Evolutionary conservation across 2,329 filamentous ascomycete genomes (phyloP).

Genomic region (Sclerotinia glacialis): DNA sequence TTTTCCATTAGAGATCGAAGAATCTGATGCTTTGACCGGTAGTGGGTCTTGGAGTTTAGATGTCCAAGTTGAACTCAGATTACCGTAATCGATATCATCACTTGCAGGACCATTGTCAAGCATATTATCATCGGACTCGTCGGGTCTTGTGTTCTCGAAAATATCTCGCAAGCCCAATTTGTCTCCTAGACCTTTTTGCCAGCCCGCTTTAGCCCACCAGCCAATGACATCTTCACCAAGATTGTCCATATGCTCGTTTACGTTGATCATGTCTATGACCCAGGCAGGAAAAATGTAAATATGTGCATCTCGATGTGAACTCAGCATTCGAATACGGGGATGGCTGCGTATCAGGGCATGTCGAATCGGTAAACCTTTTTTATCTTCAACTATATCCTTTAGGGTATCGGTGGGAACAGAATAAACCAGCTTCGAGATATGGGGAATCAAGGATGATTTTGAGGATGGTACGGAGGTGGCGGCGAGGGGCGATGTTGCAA

Average conservation of each 20-base stretch:
- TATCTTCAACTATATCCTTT: constrained; percentile 76
- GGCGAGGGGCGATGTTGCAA: constrained; percentile 70
- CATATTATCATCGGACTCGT: constrained; percentile 41
- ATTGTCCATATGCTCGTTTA: constrained; percentile 79
- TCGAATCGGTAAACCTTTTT: constrained; percentile 69
- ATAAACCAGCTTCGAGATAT: constrained; percentile 76
- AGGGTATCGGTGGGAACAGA: constrained; percentile 86
- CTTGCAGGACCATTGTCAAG: constrained; percentile 34
- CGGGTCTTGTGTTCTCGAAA: constrained; percentile 49
- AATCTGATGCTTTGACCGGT: neutral
- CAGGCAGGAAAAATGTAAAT: constrained; percentile 93
- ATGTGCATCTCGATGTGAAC: constrained; percentile 83
- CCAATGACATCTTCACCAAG: constrained; percentile 89
- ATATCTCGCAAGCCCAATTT: constrained; percentile 73
- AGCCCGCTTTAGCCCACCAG: constrained; percentile 93
- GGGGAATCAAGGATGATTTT: constrained; percentile 61
- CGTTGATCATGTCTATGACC: constrained; percentile 78
- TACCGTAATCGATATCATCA: constrained; percentile 35
- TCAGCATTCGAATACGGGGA: constrained; percentile 74
- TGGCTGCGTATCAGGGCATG: constrained; percentile 73
- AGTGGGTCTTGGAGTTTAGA: constrained; percentile 28
- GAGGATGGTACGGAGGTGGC: constrained; percentile 55
- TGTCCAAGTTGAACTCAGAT: constrained; percentile 38
- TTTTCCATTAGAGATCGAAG: constrained; percentile 2
- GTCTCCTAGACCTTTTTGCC: constrained; percentile 76